Percentiles rank a stretch among this genome's conserved stretches.
phyloP scores from a whole-genome alignment of 768 basidiomycete genomes.

The Boletus tylopilopsis region DNA sequence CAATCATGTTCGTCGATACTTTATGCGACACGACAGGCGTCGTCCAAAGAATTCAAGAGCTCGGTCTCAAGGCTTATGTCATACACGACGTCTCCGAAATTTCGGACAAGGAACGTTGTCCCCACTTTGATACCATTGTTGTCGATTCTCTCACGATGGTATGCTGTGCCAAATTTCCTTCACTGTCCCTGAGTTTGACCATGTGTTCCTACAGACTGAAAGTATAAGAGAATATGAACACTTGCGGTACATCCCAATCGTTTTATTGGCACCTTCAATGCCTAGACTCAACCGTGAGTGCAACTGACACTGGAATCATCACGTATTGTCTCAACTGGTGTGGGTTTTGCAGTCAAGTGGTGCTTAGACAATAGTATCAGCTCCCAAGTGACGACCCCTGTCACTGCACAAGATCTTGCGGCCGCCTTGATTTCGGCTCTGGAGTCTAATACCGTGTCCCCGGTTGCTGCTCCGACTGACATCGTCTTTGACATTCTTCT shows the following conservation, averaged over 20 bases:
- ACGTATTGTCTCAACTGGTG: constrained; percentile 3
- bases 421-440: constrained; percentile 91
- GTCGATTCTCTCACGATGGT: constrained; percentile 87
- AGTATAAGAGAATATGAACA: constrained; percentile 89
- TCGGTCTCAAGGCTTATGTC: constrained; percentile 74
- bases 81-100: constrained; percentile 80
- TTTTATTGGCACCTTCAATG: constrained; percentile 78
- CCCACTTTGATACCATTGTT: constrained; percentile 92
- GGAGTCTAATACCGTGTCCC: constrained; percentile 90
- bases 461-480: constrained; percentile 82
- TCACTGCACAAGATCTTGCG: constrained; percentile 82
- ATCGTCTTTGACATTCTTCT: constrained; percentile 89
- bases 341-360: constrained; percentile 71
- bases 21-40: constrained; percentile 72
- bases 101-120: constrained; percentile 73
- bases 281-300: constrained; percentile 70
- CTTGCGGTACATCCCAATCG: constrained; percentile 93
- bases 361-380: constrained; percentile 95
- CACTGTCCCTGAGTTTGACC: constrained; percentile 7
- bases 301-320: background rate
- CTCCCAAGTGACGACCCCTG: constrained; percentile 90
- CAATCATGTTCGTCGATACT: constrained; percentile 91
- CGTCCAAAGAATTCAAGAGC: constrained; percentile 68
- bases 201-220: constrained; percentile 61
- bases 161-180: constrained; percentile 33